These are phyloP conservation scores for Dryas drummondii DNA, from an alignment of 306 rosid species.

Conservation along the genomic window DNA sequence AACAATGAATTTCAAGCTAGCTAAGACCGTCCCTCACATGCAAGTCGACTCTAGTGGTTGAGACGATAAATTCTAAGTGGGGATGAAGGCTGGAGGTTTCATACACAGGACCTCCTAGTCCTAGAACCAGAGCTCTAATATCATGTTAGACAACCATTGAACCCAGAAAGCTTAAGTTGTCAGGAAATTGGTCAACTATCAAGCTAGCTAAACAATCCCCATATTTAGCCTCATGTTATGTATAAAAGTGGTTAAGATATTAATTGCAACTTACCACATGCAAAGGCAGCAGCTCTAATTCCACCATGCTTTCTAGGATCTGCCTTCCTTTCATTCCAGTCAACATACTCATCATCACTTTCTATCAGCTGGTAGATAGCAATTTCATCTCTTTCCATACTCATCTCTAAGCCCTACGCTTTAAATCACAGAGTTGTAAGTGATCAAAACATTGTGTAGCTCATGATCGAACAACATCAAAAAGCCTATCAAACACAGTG, in stretches of 20 bases:
- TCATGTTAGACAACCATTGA: too few species aligned
- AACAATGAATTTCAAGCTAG: too few species aligned
- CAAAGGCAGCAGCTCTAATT: slow-evolving; percentile 28
- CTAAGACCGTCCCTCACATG: too few species aligned
- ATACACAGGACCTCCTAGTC: too few species aligned
- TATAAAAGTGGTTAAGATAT: background rate
- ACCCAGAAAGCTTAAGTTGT: too few species aligned
- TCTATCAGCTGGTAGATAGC: background rate
- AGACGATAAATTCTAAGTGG: too few species aligned
- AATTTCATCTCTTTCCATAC: background rate
- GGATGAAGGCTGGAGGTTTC: too few species aligned
- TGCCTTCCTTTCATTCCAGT: slow-evolving; percentile 31
- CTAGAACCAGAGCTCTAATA: too few species aligned
- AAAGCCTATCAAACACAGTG: background rate
- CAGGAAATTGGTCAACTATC: too few species aligned
- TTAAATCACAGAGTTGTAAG: background rate
- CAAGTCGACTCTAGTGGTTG: too few species aligned
- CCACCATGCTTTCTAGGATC: slow-evolving; percentile 37
- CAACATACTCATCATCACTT: slow-evolving; percentile 10
- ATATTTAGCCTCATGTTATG: background rate
- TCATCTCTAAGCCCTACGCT: background rate
- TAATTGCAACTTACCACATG: slow-evolving; percentile 25
- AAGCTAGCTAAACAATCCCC: too few species aligned
- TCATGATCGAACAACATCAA: background rate
- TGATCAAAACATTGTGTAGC: background rate